Evolutionary conservation across 2,329 filamentous ascomycete genomes (phyloP), one percentile per base, ranked within the genome.

Genomic region (Cordyceps militaris): DNA sequence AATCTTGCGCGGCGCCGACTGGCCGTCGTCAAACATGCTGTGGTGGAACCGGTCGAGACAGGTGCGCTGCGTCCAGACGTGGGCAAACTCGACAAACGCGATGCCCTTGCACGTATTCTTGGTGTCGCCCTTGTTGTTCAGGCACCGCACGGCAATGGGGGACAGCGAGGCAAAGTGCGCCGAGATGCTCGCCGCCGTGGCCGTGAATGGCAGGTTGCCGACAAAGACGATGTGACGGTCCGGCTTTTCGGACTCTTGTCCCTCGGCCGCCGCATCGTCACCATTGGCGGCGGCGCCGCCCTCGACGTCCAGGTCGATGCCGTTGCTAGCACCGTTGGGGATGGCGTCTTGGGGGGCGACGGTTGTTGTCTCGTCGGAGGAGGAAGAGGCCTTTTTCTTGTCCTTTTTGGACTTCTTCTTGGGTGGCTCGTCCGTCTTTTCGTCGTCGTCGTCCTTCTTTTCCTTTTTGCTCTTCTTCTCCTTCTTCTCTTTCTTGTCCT

Each of bases 21-120:
- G 61, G 62, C 77, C 75, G 72, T 85, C 77, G 69, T 78, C 72
- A 69, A 97, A 95, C 62, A 80, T 80, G 60, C 84, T 88, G 74
- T 97, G 92, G 74, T 97, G 92, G 74, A 93, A 93, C 62, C 91
- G 84, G 72, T 92, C 89, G 60, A 97, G 79, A 68, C 91, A 96
- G 32, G 90, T 94, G 78, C 95, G 89, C 91, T 96, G 95, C 69
- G 88, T 84, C 73, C 92, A 88, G 74, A 86, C 95, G 64, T 85
- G 81, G 62, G 85, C 85, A 69, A 97, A 97, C 72, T 97, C 93
- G 65, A 97, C 78, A 71, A 97, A 96, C 6, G 89, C 91, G 66
- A 88, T 87, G 36, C 91, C 89, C 64, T 87, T 87, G 67, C 83
- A 87, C 63, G 85, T 83, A 21, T 47, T 64, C 56, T 76, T 78